These are phyloP conservation scores for Aspergillus ochraceoroseus DNA, from an alignment of 2,329 filamentous ascomycete genomes.

Conservation along the genomic window DNA sequence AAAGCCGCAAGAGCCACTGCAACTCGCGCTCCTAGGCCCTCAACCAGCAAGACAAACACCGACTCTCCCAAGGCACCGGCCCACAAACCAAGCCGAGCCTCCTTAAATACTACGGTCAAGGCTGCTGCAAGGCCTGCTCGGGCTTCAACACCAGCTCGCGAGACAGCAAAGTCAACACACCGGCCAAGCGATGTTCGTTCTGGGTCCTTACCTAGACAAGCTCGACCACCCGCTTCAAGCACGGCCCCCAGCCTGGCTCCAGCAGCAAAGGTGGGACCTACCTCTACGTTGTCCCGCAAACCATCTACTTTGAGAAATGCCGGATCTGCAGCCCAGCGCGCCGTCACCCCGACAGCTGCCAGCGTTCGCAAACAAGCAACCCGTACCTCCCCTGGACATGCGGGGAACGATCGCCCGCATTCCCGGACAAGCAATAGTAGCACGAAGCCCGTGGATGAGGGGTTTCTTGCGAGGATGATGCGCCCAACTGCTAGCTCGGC, in stretches of 20 bases:
- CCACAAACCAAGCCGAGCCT: slow-evolving; percentile 33
- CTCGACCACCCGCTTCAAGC: slow-evolving; percentile 40
- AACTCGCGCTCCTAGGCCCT: slow-evolving; percentile 25
- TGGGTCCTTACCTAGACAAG: slow-evolving; percentile 40
- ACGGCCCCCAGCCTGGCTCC: slow-evolving; percentile 42
- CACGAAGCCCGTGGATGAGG: slow-evolving; percentile 41
- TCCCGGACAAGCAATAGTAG: slow-evolving; percentile 40
- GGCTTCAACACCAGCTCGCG: slow-evolving; percentile 30
- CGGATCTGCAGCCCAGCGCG: slow-evolving; percentile 22
- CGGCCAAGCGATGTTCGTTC: slow-evolving; percentile 30
- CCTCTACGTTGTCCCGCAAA: slow-evolving; percentile 32
- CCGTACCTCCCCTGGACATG: slow-evolving; percentile 30
- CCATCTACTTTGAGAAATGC: slow-evolving; percentile 34
- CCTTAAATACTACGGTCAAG: slow-evolving; percentile 30
- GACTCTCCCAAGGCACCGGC: slow-evolving; percentile 26
- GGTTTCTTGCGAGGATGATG: slow-evolving; percentile 51
- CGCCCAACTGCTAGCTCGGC: slow-evolving; percentile 49
- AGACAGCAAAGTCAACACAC: slow-evolving; percentile 25
- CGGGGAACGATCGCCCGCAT: slow-evolving; percentile 35
- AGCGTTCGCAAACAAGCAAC: slow-evolving; percentile 31
- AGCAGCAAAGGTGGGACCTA: slow-evolving; percentile 30
- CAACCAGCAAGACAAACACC: slow-evolving; percentile 27
- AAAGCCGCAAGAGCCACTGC: slow-evolving; percentile 18
- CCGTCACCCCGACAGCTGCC: slow-evolving; percentile 23
- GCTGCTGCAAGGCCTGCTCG: slow-evolving; percentile 25